These are phyloP conservation scores for Schwanniomyces sp. DNA, from an alignment of 805 yeast species.

Conservation along the genomic window DNA sequence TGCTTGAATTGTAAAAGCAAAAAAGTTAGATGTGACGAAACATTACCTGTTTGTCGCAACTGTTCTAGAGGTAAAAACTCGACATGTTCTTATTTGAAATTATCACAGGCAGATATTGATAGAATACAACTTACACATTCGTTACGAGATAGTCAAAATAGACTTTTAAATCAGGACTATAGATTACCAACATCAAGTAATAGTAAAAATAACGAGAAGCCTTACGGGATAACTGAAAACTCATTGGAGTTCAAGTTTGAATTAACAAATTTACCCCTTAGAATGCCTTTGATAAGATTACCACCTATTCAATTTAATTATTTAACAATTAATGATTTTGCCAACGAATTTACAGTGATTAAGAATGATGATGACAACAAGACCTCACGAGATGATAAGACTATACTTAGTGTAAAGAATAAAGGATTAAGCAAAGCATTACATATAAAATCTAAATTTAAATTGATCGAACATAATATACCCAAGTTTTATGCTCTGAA, in stretches of 20 bases:
- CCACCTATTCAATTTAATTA: constrained; percentile 21
- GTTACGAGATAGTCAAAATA: constrained; percentile 26
- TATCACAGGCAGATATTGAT: constrained; percentile 17
- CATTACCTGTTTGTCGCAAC: constrained; percentile 25
- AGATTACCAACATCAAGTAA: constrained; percentile 24
- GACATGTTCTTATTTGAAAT: constrained; percentile 23
- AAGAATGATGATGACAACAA: constrained; percentile 3
- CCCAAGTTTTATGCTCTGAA: not conserved
- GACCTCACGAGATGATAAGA: not conserved
- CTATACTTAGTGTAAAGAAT: not conserved
- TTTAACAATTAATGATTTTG: constrained; percentile 16
- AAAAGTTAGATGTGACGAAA: constrained; percentile 31
- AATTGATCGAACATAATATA: not conserved
- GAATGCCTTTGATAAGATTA: constrained; percentile 18
- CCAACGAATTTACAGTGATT: constrained; percentile 15
- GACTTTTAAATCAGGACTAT: constrained; percentile 21
- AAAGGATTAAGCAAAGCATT: not conserved
- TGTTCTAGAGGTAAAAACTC: constrained; percentile 25
- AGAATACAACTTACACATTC: constrained; percentile 25
- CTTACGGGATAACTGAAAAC: not conserved
- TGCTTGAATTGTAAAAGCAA: constrained; percentile 30
- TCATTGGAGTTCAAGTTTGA: constrained; percentile 24
- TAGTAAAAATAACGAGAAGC: not conserved
- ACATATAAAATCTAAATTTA: not conserved
- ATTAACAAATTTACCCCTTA: constrained; percentile 17